Conservation (phyloP, 148 eudicot genomes). For the Nyssa sinensis region DNA sequence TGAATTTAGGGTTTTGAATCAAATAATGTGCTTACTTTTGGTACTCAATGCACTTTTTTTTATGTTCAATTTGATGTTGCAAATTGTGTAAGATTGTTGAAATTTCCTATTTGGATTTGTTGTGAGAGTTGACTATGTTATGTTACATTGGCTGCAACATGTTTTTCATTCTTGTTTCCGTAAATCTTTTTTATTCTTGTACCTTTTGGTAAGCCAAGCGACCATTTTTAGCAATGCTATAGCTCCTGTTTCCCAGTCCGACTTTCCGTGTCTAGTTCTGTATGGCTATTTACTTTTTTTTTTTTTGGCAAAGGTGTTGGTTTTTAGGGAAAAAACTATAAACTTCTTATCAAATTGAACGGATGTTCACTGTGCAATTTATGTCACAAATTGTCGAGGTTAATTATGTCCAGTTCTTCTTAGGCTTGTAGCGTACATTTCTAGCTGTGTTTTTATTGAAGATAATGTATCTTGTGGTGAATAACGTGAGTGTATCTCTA, state of each 20-base stretch:
- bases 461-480: no score
- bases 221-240: no score
- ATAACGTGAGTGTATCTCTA: background rate
- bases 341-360: background rate
- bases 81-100: slow-evolving; percentile 4
- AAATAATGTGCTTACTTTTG: slow-evolving; percentile 19
- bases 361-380: background rate
- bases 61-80: slow-evolving; percentile 9
- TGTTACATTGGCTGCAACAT: background rate
- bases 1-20: background rate
- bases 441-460: no score
- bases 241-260: no score
- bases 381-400: no score
- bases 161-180: background rate
- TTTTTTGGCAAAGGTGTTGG: no score
- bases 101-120: slow-evolving; percentile 1
- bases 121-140: slow-evolving; percentile 2
- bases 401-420: no score
- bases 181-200: background rate
- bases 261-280: no score
- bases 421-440: background rate
- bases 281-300: no score
- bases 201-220: background rate
- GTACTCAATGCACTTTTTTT: slow-evolving; percentile 1
- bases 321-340: no score